Evolutionary conservation across 202 grass and related monocot genomes (phyloP), one percentile per base, ranked within the genome.

Genomic region (Digitaria exilis): DNA sequence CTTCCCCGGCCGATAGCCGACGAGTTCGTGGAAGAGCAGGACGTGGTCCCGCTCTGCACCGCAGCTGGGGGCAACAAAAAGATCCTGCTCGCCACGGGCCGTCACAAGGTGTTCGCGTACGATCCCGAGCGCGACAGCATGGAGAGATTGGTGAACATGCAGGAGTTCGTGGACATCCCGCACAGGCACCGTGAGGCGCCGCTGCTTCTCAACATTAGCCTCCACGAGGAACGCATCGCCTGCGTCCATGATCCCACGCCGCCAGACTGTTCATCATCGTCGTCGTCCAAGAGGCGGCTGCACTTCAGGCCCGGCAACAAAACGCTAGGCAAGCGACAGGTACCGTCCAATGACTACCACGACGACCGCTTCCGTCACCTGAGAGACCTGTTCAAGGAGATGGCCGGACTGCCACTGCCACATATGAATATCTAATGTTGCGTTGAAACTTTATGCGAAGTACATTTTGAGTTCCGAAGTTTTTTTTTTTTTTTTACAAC

Each of bases 1-100:
- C 25, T 84, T 31, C 46, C 71, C 1, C 32, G 0, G 34, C 24
- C 16, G 19, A 17, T 76, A 0, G 35, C 24, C 19, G 71, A 66
- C 2, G 71, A 83, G 81, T 71, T 83, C 14, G 34, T 49, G 3
- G 45, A 19, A 5, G 39, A 31, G 48, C 24, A 26, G 15, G 7
- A 32, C 4, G 49, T 84, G 16, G 0, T 76, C 7, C 81, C 71
- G 35, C 81, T 84, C 7, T 76, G 71, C 46, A 65, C 26, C 11
- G 58, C 30, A n/a, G n/a, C 18, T 15, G 48, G 9, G 0, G 19
- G 30, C n/a, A n/a, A n/a, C n/a, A n/a, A n/a, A n/a, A 41, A 73
- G 26, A 56, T 52, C 34, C 26, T 84, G 37, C 82, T 84, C 8
- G 82, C 82, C 7, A 77, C 82, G 18, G 55, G 62, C 35, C 37